Base-by-base conservation (phyloP, 148 eudicot species). In the Cornus kousa region DNA sequence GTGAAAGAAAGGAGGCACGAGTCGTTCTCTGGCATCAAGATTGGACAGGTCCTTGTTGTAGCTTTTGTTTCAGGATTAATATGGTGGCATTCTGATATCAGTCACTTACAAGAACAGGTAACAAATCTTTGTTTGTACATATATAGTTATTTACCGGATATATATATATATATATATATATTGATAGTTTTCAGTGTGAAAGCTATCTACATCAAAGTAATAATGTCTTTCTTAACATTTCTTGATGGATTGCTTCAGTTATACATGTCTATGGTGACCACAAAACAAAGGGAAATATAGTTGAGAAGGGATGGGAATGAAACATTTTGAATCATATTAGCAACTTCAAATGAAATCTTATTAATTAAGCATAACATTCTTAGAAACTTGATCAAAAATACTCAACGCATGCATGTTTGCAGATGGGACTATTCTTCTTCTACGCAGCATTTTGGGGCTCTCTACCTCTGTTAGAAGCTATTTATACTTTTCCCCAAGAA, bases 401-500 rank as follows among this genome's bases (percentile, higher is more conserved):
- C 28, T 28, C 1, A 28, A 28, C 28, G 0, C 28, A 28, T 28
- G 28, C 1, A 66, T 32, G 16, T 17, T 35, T 83, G 80, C 91
- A 94, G 97, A 81, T 88, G 22, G 97, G 97, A 8, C 86, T 95
- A 12, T 82, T 95, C 17, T 95, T 89, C 82, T 93, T 91, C 83
- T 68, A 77, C 79, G 70, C 91, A 2, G 88, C 85, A 43, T 95
- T 93, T 31, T 93, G 98, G 98, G 94, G 92, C 16, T 89, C 88
- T 85, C 87, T 83, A 74, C 92, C 98, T 50, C 78, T 93, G 13
- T 93, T 91, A 77, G 81, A 89, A 40, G 92, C 97, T 11, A 82
- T 95, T 35, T 95, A 93, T 81, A 88, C 92, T 4, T 93, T 95
- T 81, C 98, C 97, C 3, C 92, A 85, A 73, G 97, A 93, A 71